phyloP scores from a whole-genome alignment of 371 early-diverging fungal genomes.

The Mucor mucedo region DNA sequence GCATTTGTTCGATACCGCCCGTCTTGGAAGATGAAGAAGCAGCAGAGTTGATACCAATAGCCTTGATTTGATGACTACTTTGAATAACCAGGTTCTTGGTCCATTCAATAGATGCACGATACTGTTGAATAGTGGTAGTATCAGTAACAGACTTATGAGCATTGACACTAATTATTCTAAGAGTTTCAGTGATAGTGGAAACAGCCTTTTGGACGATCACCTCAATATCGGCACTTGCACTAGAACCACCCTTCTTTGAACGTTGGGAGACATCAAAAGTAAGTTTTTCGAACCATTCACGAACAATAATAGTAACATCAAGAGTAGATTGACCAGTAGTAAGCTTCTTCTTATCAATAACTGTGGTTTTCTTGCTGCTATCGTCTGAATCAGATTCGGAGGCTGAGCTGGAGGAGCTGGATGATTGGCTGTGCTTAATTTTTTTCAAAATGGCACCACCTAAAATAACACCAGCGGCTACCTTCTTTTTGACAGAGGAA shows the following conservation, averaged over 20 bases:
- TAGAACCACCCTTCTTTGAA: slow-evolving; percentile 39
- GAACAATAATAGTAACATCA: slow-evolving; percentile 35
- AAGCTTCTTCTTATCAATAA: slow-evolving; percentile 21
- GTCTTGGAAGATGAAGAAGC: slow-evolving; percentile 29
- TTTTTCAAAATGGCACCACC: slow-evolving; percentile 13
- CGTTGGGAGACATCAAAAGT: slow-evolving; percentile 37
- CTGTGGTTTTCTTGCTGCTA: slow-evolving; percentile 4
- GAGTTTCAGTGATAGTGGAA: slow-evolving; percentile 22
- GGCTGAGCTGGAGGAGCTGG: slow-evolving; percentile 5
- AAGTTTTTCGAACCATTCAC: slow-evolving; percentile 38
- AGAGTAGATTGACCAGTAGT: slow-evolving; percentile 9
- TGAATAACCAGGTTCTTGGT: slow-evolving; percentile 31
- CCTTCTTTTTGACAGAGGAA: slow-evolving; percentile 11
- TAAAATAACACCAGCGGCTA: slow-evolving; percentile 12
- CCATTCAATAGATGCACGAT: slow-evolving; percentile 35
- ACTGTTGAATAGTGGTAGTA: slow-evolving; percentile 23
- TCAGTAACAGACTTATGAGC: slow-evolving; percentile 22
- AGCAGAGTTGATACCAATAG: slow-evolving; percentile 31
- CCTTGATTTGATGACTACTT: slow-evolving; percentile 30
- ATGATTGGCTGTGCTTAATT: neutral
- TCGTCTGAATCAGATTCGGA: slow-evolving; percentile 13
- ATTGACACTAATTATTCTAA: slow-evolving; percentile 24
- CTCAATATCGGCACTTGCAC: slow-evolving; percentile 35
- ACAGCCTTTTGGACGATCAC: slow-evolving; percentile 34
- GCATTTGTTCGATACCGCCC: slow-evolving; percentile 40